Conservation (phyloP, 192 early-diverging fungal species). For the Tieghemiomyces parasiticus region DNA sequence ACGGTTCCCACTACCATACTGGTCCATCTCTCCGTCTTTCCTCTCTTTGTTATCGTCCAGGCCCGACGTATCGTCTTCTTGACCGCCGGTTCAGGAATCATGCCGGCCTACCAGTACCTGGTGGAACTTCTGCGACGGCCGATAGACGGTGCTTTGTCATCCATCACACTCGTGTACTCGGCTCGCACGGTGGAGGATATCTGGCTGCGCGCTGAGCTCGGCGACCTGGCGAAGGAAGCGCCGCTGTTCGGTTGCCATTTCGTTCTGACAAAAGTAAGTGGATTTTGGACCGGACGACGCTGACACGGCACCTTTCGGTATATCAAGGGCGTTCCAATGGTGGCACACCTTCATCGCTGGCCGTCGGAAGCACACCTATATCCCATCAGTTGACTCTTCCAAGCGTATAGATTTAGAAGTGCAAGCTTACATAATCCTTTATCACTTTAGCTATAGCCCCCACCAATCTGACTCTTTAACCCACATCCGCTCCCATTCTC, state of each 20-base stretch:
- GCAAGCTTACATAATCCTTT: too few relatives aligned
- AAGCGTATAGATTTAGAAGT: too few relatives aligned
- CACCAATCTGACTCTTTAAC: too few relatives aligned
- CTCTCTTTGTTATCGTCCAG: neutral
- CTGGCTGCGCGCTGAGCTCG: slow-evolving; percentile 6
- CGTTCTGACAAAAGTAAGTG: neutral
- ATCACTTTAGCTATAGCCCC: too few relatives aligned
- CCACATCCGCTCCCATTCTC: too few relatives aligned
- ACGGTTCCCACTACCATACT: neutral
- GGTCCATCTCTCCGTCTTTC: neutral
- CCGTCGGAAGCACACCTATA: neutral
- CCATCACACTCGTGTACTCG: slow-evolving; percentile 7
- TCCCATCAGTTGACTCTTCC: neutral
- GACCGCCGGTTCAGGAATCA: slow-evolving; percentile 12
- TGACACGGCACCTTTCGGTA: neutral
- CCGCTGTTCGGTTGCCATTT: neutral
- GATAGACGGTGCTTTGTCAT: too few relatives aligned
- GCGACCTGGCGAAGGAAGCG: neutral
- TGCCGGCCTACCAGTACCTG: slow-evolving; percentile 12
- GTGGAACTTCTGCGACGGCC: neutral
- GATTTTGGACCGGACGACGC: neutral
- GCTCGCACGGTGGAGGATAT: neutral
- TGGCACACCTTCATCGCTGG: neutral
- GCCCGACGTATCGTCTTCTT: slow-evolving; percentile 4
- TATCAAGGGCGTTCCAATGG: neutral